These are phyloP conservation scores for Thozetella sp. DNA, from an alignment of 495 filamentous ascomycete genomes.

Conservation along the genomic window DNA sequence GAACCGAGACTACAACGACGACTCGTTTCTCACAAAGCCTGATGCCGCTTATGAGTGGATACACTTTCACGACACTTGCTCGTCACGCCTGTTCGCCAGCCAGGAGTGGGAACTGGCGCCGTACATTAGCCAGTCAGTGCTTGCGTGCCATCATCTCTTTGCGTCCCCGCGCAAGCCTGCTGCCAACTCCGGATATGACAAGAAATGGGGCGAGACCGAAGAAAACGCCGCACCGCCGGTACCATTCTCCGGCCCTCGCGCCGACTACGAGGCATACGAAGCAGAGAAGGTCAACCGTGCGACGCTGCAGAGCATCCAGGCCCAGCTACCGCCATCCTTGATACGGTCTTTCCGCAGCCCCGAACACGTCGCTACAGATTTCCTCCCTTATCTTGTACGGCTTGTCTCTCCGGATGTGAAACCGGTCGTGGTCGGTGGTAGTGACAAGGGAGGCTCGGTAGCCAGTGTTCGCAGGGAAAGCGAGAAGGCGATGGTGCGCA, in stretches of 20 bases:
- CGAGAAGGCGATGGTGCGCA: slow-evolving; percentile 77
- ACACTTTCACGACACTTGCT: slow-evolving; percentile 86
- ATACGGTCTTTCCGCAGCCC: slow-evolving; percentile 74
- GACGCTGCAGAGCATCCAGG: slow-evolving; percentile 51
- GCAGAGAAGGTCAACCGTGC: slow-evolving; percentile 66
- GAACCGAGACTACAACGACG: slow-evolving; percentile 86
- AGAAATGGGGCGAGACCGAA: slow-evolving; percentile 42
- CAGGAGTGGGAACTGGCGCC: slow-evolving; percentile 89
- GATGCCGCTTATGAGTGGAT: slow-evolving; percentile 90
- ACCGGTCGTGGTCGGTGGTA: slow-evolving; percentile 84
- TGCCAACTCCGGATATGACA: slow-evolving; percentile 31
- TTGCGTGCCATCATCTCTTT: slow-evolving; percentile 93
- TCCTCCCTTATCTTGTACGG: slow-evolving; percentile 79
- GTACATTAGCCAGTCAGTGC: slow-evolving; percentile 81
- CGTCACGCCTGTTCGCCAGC: slow-evolving; percentile 66
- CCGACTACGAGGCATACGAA: slow-evolving; percentile 79
- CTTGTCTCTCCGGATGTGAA: slow-evolving; percentile 89
- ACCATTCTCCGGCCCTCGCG: slow-evolving; percentile 79
- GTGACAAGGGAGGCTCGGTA: slow-evolving; percentile 61
- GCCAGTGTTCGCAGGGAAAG: slow-evolving; percentile 84
- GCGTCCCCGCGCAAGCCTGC: slow-evolving; percentile 57
- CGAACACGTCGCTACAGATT: slow-evolving; percentile 74
- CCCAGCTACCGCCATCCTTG: slow-evolving; percentile 61
- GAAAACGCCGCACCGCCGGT: slow-evolving; percentile 59
- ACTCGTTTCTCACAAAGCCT: slow-evolving; percentile 87